These are phyloP conservation scores for Carallia brachiata DNA, from an alignment of 345 rosid genomes.

Conservation along the genomic window DNA sequence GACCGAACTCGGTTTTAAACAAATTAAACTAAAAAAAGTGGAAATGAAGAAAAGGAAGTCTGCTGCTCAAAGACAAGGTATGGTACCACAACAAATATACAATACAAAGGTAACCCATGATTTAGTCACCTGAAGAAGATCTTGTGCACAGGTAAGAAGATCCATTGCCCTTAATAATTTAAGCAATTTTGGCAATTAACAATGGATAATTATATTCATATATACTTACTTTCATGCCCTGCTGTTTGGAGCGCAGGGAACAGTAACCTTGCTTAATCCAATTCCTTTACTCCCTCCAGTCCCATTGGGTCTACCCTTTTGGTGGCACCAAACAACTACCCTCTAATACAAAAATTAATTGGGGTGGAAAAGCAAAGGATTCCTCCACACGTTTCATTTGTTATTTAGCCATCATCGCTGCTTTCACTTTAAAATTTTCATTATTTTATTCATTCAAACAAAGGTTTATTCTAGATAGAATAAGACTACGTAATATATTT, in stretches of 20 bases:
- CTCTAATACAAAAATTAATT: not conserved
- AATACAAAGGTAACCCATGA: constrained; percentile 35
- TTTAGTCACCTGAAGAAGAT: constrained; percentile 57
- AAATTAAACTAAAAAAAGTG: too few species aligned
- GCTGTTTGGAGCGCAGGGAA: constrained; percentile 57
- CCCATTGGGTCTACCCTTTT: constrained; percentile 45
- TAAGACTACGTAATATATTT: too few species aligned
- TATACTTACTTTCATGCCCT: constrained; percentile 30
- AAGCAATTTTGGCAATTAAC: not conserved
- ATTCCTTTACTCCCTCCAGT: constrained; percentile 13
- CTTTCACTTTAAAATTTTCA: not conserved
- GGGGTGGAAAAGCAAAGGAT: constrained; percentile 31
- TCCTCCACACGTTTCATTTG: constrained; percentile 23
- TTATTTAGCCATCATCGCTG: constrained; percentile 16
- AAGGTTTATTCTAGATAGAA: too few species aligned
- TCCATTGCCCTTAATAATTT: constrained; percentile 21
- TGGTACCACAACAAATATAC: not conserved
- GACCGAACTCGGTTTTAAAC: too few species aligned
- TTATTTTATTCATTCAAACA: not conserved
- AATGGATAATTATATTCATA: not conserved
- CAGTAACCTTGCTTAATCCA: constrained; percentile 38
- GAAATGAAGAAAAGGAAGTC: not conserved
- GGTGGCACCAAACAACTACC: constrained; percentile 28
- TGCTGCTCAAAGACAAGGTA: constrained; percentile 1
- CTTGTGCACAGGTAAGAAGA: constrained; percentile 46